A percentile compares a stretch with the other conserved stretches of the same genome.
Evolutionary conservation across 495 filamentous ascomycete species (phyloP).

Genomic region (Clavariopsis aquatica): DNA sequence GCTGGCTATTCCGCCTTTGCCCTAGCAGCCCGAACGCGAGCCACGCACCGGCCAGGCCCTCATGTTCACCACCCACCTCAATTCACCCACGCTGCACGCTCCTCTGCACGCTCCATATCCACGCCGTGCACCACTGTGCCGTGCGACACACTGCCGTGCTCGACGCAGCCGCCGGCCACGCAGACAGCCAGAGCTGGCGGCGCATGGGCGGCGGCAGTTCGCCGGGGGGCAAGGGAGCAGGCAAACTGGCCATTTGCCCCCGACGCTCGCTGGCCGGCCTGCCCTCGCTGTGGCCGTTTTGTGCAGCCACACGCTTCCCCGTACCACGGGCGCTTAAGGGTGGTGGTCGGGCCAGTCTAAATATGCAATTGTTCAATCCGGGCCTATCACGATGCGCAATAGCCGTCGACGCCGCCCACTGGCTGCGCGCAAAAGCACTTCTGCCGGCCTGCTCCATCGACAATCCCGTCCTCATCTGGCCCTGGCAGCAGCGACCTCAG

Average conservation of each 20-base stretch:
- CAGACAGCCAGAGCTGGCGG: too few species aligned
- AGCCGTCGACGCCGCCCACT: slow-evolving; percentile 10
- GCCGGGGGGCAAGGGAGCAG: too few species aligned
- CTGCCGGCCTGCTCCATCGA: slow-evolving; percentile 20
- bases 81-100: background rate
- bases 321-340: slow-evolving; percentile 28
- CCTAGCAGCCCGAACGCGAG: slow-evolving; percentile 14
- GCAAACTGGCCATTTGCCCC: background rate
- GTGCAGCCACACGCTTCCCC: slow-evolving; percentile 29
- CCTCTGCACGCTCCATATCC: too few species aligned
- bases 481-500: slow-evolving; percentile 23
- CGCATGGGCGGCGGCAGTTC: background rate
- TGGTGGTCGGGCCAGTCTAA: background rate
- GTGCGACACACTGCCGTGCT: too few species aligned
- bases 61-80: background rate
- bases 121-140: too few species aligned
- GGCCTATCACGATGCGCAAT: slow-evolving; percentile 21
- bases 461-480: slow-evolving; percentile 12
- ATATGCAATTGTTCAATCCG: background rate
- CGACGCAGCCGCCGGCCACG: too few species aligned
- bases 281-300: slow-evolving; percentile 13
- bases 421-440: slow-evolving; percentile 9
- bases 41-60: slow-evolving; percentile 12
- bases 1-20: slow-evolving; percentile 20
- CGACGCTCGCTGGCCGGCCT: background rate